Percentiles rank a stretch among this genome's conserved stretches.
These are phyloP conservation scores for Pichia sp. DNA, from an alignment of 1,139 yeast species.

Conservation along the genomic window DNA sequence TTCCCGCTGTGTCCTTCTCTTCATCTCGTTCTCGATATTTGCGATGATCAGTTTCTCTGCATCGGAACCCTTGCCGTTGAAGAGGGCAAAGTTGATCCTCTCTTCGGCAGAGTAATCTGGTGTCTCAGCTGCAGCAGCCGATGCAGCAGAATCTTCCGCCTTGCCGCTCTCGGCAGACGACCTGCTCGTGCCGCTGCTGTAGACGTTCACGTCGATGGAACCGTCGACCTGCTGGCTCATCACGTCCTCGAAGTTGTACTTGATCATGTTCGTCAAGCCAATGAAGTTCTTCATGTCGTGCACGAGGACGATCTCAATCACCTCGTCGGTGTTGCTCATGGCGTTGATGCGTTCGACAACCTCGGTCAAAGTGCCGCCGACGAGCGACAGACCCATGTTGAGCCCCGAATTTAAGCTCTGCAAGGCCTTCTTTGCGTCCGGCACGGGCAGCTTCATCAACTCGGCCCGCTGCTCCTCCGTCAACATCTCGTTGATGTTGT, in stretches of 20 bases:
- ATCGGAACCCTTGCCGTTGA: slow-evolving; percentile 72
- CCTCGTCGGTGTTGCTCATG: slow-evolving; percentile 56
- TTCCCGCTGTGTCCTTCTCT: slow-evolving; percentile 37
- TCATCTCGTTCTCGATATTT: slow-evolving; percentile 71
- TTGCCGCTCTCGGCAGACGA: background rate
- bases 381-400: slow-evolving; percentile 33
- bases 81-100: slow-evolving; percentile 57
- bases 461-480: slow-evolving; percentile 28
- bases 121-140: slow-evolving; percentile 13
- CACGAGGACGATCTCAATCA: slow-evolving; percentile 71
- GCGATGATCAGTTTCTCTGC: slow-evolving; percentile 91
- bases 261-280: slow-evolving; percentile 57
- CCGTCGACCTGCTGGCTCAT: slow-evolving; percentile 89
- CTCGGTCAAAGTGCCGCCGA: slow-evolving; percentile 41
- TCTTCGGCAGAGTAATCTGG: slow-evolving; percentile 9
- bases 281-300: slow-evolving; percentile 79
- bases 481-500: slow-evolving; percentile 27
- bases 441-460: slow-evolving; percentile 28
- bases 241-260: slow-evolving; percentile 71
- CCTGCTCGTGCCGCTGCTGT: slow-evolving; percentile 42
- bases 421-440: slow-evolving; percentile 31
- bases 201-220: slow-evolving; percentile 60
- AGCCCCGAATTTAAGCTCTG: slow-evolving; percentile 18
- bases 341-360: slow-evolving; percentile 49
- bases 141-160: slow-evolving; percentile 2